Conservation (phyloP, 192 early-diverging fungal species). For the Coemansia sp. region DNA sequence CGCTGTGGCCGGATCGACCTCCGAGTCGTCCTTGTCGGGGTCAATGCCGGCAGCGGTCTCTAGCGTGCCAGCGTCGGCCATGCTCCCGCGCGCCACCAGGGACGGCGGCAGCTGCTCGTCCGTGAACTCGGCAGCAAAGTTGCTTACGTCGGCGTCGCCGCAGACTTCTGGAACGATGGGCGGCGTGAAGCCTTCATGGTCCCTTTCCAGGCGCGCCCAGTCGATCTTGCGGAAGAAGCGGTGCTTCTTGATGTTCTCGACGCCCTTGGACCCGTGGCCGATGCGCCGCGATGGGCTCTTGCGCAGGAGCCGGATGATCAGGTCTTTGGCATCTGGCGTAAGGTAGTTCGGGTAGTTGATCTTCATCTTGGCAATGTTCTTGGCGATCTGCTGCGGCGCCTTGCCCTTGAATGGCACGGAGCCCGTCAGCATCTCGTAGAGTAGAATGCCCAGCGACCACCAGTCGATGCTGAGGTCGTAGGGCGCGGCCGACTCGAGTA, state of each 20-base stretch:
- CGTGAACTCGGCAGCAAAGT: constrained; percentile 79
- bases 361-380: constrained; percentile 79
- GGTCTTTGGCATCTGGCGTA: constrained; percentile 69
- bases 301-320: constrained; percentile 62
- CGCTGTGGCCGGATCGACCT: constrained; percentile 41
- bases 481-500: constrained; percentile 49
- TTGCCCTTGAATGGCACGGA: constrained; percentile 71
- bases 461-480: constrained; percentile 81
- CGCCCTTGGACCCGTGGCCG: constrained; percentile 40
- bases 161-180: constrained; percentile 61
- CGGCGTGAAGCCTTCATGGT: constrained; percentile 49
- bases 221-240: constrained; percentile 71
- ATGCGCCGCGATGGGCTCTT: constrained; percentile 58
- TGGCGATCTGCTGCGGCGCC: constrained; percentile 78
- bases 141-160: constrained; percentile 62
- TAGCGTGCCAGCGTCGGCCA: neutral
- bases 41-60: neutral
- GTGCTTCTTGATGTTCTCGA: constrained; percentile 49
- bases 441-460: constrained; percentile 85
- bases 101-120: constrained; percentile 37
- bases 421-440: constrained; percentile 91
- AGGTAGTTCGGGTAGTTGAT: constrained; percentile 73
- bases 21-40: constrained; percentile 1
- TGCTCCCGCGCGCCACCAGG: constrained; percentile 3
- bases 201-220: constrained; percentile 56